Percentiles rank a stretch among this genome's conserved stretches.
phyloP scores from a whole-genome alignment of 495 filamentous ascomycete species.

The Tricharina praecox region DNA sequence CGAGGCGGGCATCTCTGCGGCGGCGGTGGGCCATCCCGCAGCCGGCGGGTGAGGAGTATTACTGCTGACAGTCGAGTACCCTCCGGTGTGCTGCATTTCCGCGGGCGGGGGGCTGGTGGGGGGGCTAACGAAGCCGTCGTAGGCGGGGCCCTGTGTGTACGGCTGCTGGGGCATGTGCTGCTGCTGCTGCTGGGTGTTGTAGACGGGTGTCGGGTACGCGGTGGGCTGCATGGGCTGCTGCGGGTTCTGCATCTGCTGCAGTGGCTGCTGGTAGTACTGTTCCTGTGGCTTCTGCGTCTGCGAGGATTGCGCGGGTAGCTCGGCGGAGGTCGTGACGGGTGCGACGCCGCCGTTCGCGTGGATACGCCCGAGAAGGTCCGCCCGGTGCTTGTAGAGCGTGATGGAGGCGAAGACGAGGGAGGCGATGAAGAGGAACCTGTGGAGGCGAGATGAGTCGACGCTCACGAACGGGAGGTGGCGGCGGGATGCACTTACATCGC shows the following conservation, averaged over 20 bases:
- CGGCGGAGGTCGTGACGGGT: background rate
- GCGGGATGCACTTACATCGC: constrained; percentile 13
- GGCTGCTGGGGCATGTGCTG: background rate
- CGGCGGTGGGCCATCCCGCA: no score
- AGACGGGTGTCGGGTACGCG: background rate
- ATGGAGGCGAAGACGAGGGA: constrained; percentile 17
- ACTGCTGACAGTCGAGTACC: background rate
- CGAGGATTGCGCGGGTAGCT: background rate
- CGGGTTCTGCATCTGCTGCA: background rate
- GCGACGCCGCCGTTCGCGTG: constrained; percentile 9
- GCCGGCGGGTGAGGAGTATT: no score
- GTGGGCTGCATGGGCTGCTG: background rate
- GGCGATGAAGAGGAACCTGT: constrained; percentile 22
- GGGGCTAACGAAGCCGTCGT: constrained; percentile 4
- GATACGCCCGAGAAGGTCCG: constrained; percentile 18
- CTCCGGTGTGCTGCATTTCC: background rate
- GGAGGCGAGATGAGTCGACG: background rate
- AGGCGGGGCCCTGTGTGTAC: background rate
- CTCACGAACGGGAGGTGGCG: background rate
- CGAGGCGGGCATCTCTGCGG: no score
- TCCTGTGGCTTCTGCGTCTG: background rate
- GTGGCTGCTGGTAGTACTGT: background rate
- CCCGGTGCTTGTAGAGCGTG: constrained; percentile 15
- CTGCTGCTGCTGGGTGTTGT: background rate
- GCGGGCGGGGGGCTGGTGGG: constrained; percentile 3